A percentile compares a stretch with the other conserved stretches of the same genome.
phyloP scores from a whole-genome alignment of 139 green algal species.

The Pseudopediastrum boryanum region DNA sequence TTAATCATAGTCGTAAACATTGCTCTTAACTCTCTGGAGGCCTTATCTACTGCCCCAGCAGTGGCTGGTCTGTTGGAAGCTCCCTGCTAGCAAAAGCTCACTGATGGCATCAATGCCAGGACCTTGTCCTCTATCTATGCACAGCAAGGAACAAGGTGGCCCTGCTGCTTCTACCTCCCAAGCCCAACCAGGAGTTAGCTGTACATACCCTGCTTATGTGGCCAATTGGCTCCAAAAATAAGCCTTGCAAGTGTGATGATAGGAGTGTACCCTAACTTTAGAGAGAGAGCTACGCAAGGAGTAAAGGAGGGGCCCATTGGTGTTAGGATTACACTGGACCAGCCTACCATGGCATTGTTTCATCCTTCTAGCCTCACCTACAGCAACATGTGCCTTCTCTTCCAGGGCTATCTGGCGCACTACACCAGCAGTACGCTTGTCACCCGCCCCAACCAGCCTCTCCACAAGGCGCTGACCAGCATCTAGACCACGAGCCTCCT shows the following conservation, averaged over 20 bases:
- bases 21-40: too few species aligned
- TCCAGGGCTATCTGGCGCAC: conserved; percentile 74
- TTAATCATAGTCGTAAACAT: too few species aligned
- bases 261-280: too few species aligned
- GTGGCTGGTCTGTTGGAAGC: too few species aligned
- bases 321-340: neutral
- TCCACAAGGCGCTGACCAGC: conserved; percentile 55
- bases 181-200: neutral
- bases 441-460: conserved; percentile 64
- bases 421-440: conserved; percentile 71
- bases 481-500: conserved; percentile 79
- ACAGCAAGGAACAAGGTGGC: too few species aligned
- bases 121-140: too few species aligned
- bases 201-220: neutral
- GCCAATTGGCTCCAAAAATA: neutral
- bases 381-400: conserved; percentile 80
- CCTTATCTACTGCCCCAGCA: too few species aligned
- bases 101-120: too few species aligned
- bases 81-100: too few species aligned
- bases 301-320: neutral
- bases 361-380: conserved; percentile 48
- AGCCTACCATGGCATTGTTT: neutral
- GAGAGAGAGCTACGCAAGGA: neutral
- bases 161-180: too few species aligned
- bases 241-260: neutral